phyloP scores from a whole-genome alignment of 768 basidiomycete species.

The Mycena maculata region DNA sequence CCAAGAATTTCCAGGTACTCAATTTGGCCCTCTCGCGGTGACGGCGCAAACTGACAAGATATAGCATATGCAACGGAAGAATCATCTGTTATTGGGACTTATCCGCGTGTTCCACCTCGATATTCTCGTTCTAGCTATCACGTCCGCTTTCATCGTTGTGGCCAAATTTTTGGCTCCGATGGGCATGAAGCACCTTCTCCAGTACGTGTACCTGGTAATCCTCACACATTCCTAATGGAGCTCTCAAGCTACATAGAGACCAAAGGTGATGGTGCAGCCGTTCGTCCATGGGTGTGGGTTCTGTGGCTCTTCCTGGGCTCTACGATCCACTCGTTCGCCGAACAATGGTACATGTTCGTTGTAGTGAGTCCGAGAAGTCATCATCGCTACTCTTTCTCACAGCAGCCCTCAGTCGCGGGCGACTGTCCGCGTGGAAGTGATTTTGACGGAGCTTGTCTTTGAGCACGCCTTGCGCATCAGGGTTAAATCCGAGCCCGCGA shows the following conservation, averaged over 20 bases:
- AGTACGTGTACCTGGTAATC: constrained; percentile 37
- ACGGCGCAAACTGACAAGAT: neutral
- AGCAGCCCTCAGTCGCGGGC: constrained; percentile 56
- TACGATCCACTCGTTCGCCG: constrained; percentile 44
- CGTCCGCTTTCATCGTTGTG: constrained; percentile 43
- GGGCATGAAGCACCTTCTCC: constrained; percentile 53
- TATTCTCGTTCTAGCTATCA: constrained; percentile 38
- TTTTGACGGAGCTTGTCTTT: constrained; percentile 55
- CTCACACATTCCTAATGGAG: neutral
- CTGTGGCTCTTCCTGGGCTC: constrained; percentile 62
- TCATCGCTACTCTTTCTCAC: neutral
- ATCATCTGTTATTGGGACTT: constrained; percentile 53
- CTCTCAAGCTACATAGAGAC: constrained; percentile 66
- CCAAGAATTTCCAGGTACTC: constrained; percentile 8
- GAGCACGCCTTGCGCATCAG: constrained; percentile 69
- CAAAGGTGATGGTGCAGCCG: constrained; percentile 56
- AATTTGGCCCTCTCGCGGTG: too few species aligned
- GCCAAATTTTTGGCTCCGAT: constrained; percentile 50
- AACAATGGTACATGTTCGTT: constrained; percentile 66
- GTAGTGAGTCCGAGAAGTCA: constrained; percentile 51
- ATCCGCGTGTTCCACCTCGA: constrained; percentile 48
- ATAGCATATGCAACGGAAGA: constrained; percentile 25
- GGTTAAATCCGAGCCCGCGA: constrained; percentile 49
- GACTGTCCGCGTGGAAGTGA: constrained; percentile 60
- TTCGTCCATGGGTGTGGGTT: constrained; percentile 81